Base-by-base conservation (phyloP, 768 basidiomycete genomes). In the Calvatia gigantea region DNA sequence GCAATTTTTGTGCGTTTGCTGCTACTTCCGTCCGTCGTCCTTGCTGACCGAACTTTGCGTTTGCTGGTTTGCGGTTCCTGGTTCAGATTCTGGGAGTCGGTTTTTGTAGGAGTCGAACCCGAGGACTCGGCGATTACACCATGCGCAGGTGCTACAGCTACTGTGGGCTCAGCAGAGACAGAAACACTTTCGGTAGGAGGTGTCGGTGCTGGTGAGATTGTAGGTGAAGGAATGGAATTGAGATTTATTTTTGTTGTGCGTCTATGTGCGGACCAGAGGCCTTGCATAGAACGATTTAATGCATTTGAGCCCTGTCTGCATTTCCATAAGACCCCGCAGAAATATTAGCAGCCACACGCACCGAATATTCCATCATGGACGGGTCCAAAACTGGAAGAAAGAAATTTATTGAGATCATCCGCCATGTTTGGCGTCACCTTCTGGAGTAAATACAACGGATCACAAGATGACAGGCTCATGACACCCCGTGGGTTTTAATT, bases 211-310 rank as follows among this genome's bases (percentile, higher is more conserved):
- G 70, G 54, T 4, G 71, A 61, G 15, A 65, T 62, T 32, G 60
- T 69, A 43, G 70, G 58, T 19, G 69, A 61, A 4, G 69, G 56
- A 58, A 72, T 62, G 4, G 73, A 67, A 59, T 91, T 91, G 53
- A 91, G 71, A 61, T 92, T 91, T 11, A 92, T 48, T 65, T 79
- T 85, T n/a, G 73, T 75, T 25, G 79, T 78, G 37, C 85, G 74
- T 52, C 54, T 41, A 23, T 91, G 87, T 9, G 70, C 75, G 0
- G 85, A 81, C 90, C 90, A 92, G 17, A 89, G 76, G 21, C 82
- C 84, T 68, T 89, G 89, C 84, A 90, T 88, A 21, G 87, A 88
- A 54, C 78, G 75, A 69, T 92, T 92, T 62, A 92, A 74, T 15
- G 80, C 69, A 73, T 91, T 91, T 56, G 86, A 78, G 51, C 81